These are phyloP conservation scores for Pterula multifida DNA, from an alignment of 1,284 basidiomycete genomes.

Conservation along the genomic window DNA sequence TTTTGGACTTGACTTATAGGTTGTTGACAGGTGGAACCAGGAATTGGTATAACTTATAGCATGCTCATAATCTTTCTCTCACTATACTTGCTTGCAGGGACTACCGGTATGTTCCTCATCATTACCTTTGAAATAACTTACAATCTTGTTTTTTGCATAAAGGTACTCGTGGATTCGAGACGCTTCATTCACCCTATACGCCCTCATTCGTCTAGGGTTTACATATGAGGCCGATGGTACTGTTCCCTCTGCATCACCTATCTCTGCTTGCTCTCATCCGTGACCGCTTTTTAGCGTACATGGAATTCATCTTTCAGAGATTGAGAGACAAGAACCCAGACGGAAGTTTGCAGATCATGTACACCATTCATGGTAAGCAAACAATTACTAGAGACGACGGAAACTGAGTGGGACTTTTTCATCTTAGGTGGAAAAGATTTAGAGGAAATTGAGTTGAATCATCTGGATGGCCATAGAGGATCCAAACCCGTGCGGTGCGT, in stretches of 20 bases:
- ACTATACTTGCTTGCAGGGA: slow-evolving; percentile 34
- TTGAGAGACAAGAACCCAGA: slow-evolving; percentile 75
- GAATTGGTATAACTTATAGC: slow-evolving; percentile 50
- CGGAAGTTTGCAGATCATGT: slow-evolving; percentile 87
- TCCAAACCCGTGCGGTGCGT: slow-evolving; percentile 57
- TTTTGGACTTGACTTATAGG: background rate
- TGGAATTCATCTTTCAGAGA: slow-evolving; percentile 82
- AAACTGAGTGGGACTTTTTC: background rate
- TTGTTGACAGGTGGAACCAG: slow-evolving; percentile 49
- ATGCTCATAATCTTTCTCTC: slow-evolving; percentile 3
- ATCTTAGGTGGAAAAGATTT: slow-evolving; percentile 67
- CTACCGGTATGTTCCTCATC: slow-evolving; percentile 36
- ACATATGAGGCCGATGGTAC: slow-evolving; percentile 77
- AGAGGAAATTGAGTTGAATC: slow-evolving; percentile 71
- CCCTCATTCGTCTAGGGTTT: slow-evolving; percentile 82
- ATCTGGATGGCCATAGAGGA: slow-evolving; percentile 80
- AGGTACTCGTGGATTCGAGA: slow-evolving; percentile 86
- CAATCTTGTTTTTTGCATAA: background rate
- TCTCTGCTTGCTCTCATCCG: slow-evolving; percentile 7
- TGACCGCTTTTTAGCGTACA: slow-evolving; percentile 65
- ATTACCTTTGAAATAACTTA: background rate
- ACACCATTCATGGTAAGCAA: slow-evolving; percentile 69
- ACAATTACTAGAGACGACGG: too few species aligned
- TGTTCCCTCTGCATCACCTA: slow-evolving; percentile 8
- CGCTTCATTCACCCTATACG: slow-evolving; percentile 85